Evolutionary conservation across 306 rosid genomes (phyloP).

Genomic region (Malus fusca): DNA sequence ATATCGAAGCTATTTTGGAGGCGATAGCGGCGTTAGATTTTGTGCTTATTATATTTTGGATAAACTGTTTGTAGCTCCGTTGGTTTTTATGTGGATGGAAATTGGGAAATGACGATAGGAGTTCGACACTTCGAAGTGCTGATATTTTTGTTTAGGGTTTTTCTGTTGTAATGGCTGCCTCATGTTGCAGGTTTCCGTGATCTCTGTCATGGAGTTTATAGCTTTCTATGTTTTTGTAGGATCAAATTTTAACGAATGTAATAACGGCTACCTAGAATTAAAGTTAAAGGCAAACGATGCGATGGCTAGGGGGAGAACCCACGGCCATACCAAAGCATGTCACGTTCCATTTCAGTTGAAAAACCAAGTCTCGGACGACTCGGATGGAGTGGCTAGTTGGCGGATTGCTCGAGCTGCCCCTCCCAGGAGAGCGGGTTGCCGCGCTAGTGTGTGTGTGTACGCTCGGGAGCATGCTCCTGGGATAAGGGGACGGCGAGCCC

Average conservation of each 20-base stretch:
- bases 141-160: neutral
- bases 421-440: too few relatives aligned
- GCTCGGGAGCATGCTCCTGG: too few relatives aligned
- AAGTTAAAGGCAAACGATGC: too few relatives aligned
- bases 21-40: constrained; percentile 17
- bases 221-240: neutral
- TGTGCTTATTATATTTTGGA: constrained; percentile 1
- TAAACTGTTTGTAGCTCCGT: neutral
- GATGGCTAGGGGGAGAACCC: too few relatives aligned
- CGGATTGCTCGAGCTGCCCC: too few relatives aligned
- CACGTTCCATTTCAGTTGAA: too few relatives aligned
- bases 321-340: too few relatives aligned
- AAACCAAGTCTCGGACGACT: too few relatives aligned
- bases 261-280: neutral
- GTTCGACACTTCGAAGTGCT: neutral
- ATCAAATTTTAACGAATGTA: neutral
- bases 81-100: neutral
- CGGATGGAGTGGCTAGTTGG: too few relatives aligned
- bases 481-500: too few relatives aligned
- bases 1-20: constrained; percentile 19
- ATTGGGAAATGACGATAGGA: neutral
- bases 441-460: too few relatives aligned
- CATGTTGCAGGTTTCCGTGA: neutral
- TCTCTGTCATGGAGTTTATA: neutral
- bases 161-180: neutral